Base-by-base conservation (phyloP, 2,329 filamentous ascomycete species). In the Boeremia lycopersici region DNA sequence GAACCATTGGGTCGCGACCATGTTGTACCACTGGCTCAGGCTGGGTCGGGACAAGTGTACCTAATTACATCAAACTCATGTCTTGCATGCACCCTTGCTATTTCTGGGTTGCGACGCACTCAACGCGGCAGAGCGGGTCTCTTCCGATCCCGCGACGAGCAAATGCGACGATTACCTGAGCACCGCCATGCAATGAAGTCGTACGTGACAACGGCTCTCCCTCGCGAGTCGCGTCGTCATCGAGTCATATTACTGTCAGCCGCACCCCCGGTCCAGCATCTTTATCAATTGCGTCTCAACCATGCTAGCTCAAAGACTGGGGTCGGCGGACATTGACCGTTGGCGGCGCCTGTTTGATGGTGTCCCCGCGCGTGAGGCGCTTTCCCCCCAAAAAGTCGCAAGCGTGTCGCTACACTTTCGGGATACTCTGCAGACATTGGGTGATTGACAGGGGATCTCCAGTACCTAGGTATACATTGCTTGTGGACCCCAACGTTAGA, bases 31-130 rank as follows among this genome's bases (percentile, higher is more conserved):
- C 5, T 2, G 19, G 19, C 19, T 23, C 19, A 23, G 19, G 19
- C 19, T 23, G 19, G 19, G 19, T 23, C 19, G 2, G 19, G 19
- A 23, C 19, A 23, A 23, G 19, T 23, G 19, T 23, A 23, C 19
- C 19, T 23, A 23, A 23, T 49, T 31, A 43, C 41, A 33, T 55
- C 25, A 47, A 46, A 46, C 46, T 48, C 38, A 28, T n/a, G 41
- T 46, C 19, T 28, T 50, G 41, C 46, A 50, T 25, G n/a, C 23
- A 19, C 36, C n/a, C n/a, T n/a, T n/a, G n/a, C n/a, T n/a, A n/a
- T n/a, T n/a, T n/a, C 41, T 48, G 19, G 52, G 29, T 31, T 39
- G 29, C 33, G 25, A 45, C 34, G 23, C 41, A 30, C 45, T 15
- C 15, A 25, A 54, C 28, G 45, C 40, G 26, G 10, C 17, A 39